phyloP scores from a whole-genome alignment of 179 eudicot species.

The Camellia oleifera region DNA sequence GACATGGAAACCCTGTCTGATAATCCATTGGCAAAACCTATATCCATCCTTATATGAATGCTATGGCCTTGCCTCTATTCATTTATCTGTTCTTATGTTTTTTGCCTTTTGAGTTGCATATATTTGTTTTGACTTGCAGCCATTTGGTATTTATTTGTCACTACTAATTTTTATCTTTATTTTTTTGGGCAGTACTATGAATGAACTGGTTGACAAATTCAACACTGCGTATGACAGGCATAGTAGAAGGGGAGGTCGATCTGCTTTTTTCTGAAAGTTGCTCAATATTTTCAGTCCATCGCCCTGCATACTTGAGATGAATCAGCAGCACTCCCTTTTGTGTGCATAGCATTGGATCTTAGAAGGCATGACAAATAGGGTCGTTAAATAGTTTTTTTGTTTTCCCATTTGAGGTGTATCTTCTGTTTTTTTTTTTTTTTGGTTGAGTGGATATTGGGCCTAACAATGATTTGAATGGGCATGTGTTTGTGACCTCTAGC shows the following conservation, averaged over 20 bases:
- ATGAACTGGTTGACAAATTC: constrained; percentile 88
- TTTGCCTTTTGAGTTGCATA: background rate
- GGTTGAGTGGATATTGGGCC: too few relatives aligned
- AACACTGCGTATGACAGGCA: constrained; percentile 82
- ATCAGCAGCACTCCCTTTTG: constrained; percentile 10
- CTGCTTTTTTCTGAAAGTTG: constrained; percentile 54
- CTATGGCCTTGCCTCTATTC: too few relatives aligned
- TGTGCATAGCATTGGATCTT: constrained; percentile 1
- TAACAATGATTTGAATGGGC: too few relatives aligned
- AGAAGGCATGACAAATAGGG: constrained; percentile 6
- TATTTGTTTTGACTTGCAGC: background rate
- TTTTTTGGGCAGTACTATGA: constrained; percentile 60
- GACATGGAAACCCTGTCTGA: background rate
- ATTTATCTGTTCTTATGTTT: background rate
- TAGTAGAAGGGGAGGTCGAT: constrained; percentile 86
- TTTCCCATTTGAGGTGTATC: too few relatives aligned
- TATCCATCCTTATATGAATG: background rate
- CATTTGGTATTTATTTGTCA: background rate
- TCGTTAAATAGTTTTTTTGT: background rate
- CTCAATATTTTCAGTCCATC: background rate
- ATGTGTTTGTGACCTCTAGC: too few relatives aligned
- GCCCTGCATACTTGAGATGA: constrained; percentile 1
- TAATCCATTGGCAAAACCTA: background rate
- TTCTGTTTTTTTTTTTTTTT: too few relatives aligned
- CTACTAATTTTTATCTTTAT: background rate